Conservation (phyloP, 75 land plant species). For the Pinus albicaulis region DNA sequence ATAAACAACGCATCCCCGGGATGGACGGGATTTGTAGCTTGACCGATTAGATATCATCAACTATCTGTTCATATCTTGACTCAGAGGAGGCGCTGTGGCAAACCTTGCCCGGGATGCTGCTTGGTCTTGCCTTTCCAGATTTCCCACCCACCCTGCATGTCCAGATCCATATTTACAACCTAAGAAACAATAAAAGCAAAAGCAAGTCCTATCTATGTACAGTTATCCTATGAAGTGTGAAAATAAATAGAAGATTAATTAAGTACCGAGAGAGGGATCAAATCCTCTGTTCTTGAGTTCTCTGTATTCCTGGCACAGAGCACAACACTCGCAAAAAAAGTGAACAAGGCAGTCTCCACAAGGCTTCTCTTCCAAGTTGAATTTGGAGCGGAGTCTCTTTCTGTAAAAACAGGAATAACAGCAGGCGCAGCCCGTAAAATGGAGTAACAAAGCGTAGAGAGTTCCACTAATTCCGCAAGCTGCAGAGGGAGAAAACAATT, state of each 20-base stretch:
- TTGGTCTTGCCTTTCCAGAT: not conserved
- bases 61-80: not conserved
- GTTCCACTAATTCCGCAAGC: not conserved
- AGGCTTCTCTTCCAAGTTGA: constrained; percentile 13
- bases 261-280: constrained; percentile 22
- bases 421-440: not conserved
- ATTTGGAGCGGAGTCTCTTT: constrained; percentile 6
- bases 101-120: too few relatives aligned
- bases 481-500: not conserved
- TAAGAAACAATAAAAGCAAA: not conserved
- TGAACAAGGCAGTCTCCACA: constrained; percentile 27
- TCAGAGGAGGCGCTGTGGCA: not conserved
- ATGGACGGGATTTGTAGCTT: too few relatives aligned
- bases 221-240: not conserved
- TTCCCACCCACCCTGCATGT: not conserved
- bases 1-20: too few relatives aligned
- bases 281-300: constrained; percentile 30
- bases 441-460: not conserved
- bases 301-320: constrained; percentile 27
- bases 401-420: constrained; percentile 21
- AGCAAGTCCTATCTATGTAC: not conserved
- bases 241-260: not conserved
- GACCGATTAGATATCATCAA: too few relatives aligned
- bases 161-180: not conserved
- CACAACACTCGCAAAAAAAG: constrained; percentile 17